A percentile compares a stretch with the other conserved stretches of the same genome.
phyloP scores from a whole-genome alignment of 2,329 filamentous ascomycete genomes.

The Onygena corvina region DNA sequence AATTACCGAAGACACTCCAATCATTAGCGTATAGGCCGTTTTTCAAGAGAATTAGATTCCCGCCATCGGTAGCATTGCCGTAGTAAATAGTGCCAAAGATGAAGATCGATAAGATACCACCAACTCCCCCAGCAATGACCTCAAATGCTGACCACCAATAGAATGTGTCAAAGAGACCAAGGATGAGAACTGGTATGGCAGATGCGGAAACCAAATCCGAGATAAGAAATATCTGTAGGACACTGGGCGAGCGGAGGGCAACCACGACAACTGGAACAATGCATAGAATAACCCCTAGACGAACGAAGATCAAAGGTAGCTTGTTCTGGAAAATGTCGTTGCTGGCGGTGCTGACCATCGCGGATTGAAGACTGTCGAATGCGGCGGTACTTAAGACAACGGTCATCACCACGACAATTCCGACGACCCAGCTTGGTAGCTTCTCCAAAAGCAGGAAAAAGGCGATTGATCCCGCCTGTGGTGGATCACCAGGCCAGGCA shows the following conservation, averaged over 20 bases:
- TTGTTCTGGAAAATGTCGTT: conserved; percentile 78
- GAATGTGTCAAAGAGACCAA: conserved; percentile 53
- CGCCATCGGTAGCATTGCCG: conserved; percentile 51
- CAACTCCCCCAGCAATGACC: conserved; percentile 64
- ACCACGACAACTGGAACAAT: conserved; percentile 55
- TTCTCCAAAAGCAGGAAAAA: conserved; percentile 64
- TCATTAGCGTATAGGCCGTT: conserved; percentile 63
- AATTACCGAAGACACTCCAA: conserved; percentile 62
- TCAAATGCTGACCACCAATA: conserved; percentile 74
- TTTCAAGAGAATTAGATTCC: conserved; percentile 57
- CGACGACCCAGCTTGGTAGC: conserved; percentile 69
- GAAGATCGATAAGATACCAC: conserved; percentile 67
- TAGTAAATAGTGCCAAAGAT: conserved; percentile 72
- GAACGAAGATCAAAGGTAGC: conserved; percentile 63
- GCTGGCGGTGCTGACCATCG: conserved; percentile 73
- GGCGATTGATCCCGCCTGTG: conserved; percentile 52
- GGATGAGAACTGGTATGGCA: conserved; percentile 59
- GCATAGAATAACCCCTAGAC: conserved; percentile 54
- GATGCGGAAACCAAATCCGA: conserved; percentile 55
- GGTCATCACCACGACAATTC: conserved; percentile 69
- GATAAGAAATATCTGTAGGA: conserved; percentile 17
- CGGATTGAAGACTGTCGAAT: conserved; percentile 69
- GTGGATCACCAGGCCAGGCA: conserved; percentile 52
- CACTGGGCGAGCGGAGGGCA: conserved; percentile 18
- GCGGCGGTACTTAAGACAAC: conserved; percentile 63